Evolutionary conservation across 176 grass and related monocot species (phyloP), one percentile per base, ranked within the genome.

Genomic region (Pharus latifolius): DNA sequence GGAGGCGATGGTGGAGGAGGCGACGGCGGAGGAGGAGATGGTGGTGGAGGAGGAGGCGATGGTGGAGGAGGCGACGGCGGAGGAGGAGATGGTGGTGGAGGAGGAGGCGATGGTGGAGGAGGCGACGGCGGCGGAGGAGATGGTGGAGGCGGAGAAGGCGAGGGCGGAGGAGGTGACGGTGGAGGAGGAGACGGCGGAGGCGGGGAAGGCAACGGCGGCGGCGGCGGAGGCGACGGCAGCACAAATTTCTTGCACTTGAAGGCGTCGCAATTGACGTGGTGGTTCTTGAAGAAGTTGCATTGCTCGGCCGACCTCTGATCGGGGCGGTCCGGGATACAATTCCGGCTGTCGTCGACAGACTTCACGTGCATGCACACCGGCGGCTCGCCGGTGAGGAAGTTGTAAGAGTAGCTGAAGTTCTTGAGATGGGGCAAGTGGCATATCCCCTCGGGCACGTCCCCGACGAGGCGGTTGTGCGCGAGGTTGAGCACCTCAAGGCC

Each of bases 381-480:
- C 53, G 91, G 84, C 65, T 91, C 87, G 11, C 87, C 80, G 7
- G 78, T 73, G 74, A 96, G 87, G 63, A 82, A 96, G 57, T 96
- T 96, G 74, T 85, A 96, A 1, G 84, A 88, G 69, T 86, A 89
- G 17, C 87, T 91, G 65, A 96, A 82, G 52, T 96, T 96, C 83
- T 96, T 72, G 2, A 96, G 76, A 5, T 46, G 78, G 3, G 91
- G 87, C 43, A 96, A 74, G 44, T 58, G 81, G 63, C 91, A 96
- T 48, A 96, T 77, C 0, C 37, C 70, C 60, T 90, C 69, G 1
- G 91, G 91, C 40, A 96, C 85, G 41, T 74, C 73, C 0, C 91
- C 87, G 13, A 64, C 38, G 56, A 96, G 87, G 15, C 82, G 66
- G 74, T 96, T 96, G 64, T 91, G 84, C 0, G 80, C 91, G 62